phyloP scores from a whole-genome alignment of 495 filamentous ascomycete species.

The Massariosphaeria phaeospora region DNA sequence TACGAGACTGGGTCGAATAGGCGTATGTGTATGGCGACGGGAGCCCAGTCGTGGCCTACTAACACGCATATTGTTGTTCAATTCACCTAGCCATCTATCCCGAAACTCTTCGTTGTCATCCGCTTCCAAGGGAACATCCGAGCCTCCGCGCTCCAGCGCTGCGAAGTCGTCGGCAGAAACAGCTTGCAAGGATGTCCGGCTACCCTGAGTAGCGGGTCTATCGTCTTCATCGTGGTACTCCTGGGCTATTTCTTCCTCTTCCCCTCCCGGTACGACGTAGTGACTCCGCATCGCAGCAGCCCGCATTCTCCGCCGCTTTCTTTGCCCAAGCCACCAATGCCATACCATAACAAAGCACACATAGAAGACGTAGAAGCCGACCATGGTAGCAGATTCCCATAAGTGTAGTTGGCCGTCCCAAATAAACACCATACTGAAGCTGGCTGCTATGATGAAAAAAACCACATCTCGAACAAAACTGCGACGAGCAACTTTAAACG shows the following conservation, averaged over 20 bases:
- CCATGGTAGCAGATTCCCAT: constrained; percentile 90
- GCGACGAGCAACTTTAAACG: constrained; percentile 81
- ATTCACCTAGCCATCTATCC: constrained; percentile 70
- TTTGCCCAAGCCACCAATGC: constrained; percentile 76
- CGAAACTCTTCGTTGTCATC: constrained; percentile 67
- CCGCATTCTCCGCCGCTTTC: constrained; percentile 55
- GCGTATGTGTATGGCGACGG: constrained; percentile 69
- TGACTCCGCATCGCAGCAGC: constrained; percentile 69
- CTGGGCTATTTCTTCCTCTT: constrained; percentile 63
- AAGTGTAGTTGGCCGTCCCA: constrained; percentile 76
- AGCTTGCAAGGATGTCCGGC: constrained; percentile 47
- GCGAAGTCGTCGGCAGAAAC: constrained; percentile 64
- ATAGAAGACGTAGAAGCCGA: constrained; percentile 87
- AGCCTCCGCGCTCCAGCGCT: constrained; percentile 59
- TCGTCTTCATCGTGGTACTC: constrained; percentile 68
- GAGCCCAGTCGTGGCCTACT: constrained; percentile 59
- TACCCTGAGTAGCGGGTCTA: constrained; percentile 49
- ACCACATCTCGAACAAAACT: constrained; percentile 90
- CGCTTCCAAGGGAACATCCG: constrained; percentile 50
- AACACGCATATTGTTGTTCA: constrained; percentile 90
- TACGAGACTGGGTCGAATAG: constrained; percentile 87
- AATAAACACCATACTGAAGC: constrained; percentile 82
- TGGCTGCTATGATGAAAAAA: constrained; percentile 85
- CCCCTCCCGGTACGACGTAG: constrained; percentile 62
- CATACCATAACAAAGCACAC: constrained; percentile 82